These are phyloP conservation scores for Apophysomyces variabilis DNA, from an alignment of 371 early-diverging fungal genomes.

Conservation along the genomic window DNA sequence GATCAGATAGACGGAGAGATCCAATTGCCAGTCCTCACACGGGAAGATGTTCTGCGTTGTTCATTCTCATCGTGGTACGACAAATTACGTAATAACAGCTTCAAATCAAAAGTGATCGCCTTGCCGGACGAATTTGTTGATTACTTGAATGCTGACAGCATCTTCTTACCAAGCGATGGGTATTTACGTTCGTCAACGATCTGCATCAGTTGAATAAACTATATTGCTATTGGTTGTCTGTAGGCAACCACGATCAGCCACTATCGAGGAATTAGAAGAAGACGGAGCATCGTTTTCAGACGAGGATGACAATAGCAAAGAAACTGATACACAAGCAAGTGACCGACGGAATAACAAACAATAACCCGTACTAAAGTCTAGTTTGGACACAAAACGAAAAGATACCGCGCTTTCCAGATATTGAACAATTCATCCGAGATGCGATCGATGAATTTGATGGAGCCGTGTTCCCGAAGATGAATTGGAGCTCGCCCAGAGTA, in stretches of 20 bases:
- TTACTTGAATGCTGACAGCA: conserved; percentile 84
- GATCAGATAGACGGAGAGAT: background rate
- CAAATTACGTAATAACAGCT: conserved; percentile 59
- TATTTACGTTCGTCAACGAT: conserved; percentile 19
- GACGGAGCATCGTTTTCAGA: conserved; percentile 45
- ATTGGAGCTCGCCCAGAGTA: conserved; percentile 92
- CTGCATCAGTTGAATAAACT: background rate
- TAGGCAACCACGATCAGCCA: conserved; percentile 48
- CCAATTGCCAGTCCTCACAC: conserved; percentile 48
- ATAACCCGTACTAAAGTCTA: no score
- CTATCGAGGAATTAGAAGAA: conserved; percentile 50
- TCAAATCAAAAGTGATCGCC: conserved; percentile 73
- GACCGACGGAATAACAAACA: no score
- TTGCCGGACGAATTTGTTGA: conserved; percentile 77
- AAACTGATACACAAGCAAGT: no score
- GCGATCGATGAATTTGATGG: conserved; percentile 79
- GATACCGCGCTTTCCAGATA: conserved; percentile 62
- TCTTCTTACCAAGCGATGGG: conserved; percentile 78
- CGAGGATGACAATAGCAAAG: conserved; percentile 17
- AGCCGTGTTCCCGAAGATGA: conserved; percentile 89
- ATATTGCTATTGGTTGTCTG: background rate
- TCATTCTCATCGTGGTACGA: conserved; percentile 82
- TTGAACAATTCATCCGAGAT: conserved; percentile 65
- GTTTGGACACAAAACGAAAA: conserved; percentile 1
- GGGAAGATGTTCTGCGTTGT: conserved; percentile 70